Percentiles rank a stretch among this genome's conserved stretches.
Evolutionary conservation across 192 early-diverging fungal genomes (phyloP).

Genomic region (Linnemannia exigua): DNA sequence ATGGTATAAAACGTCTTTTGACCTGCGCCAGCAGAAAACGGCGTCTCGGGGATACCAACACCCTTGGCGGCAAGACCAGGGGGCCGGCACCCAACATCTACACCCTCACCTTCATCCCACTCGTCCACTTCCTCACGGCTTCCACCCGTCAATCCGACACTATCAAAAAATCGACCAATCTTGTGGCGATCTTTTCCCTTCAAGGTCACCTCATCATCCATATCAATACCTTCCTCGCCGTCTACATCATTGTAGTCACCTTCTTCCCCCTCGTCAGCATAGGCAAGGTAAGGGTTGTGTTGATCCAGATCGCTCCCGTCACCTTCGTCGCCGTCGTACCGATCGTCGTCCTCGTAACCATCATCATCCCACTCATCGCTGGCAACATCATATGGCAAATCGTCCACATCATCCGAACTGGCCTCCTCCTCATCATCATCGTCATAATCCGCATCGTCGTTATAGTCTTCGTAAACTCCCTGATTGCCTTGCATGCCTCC

Average conservation of each 20-base stretch:
- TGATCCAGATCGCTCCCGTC: constrained; percentile 28
- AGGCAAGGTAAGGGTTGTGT: constrained; percentile 40
- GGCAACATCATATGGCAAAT: constrained; percentile 45
- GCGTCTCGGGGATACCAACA: not conserved
- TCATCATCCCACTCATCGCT: constrained; percentile 54
- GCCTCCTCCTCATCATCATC: constrained; percentile 14
- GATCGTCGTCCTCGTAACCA: constrained; percentile 22
- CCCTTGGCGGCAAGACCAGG: constrained; percentile 11
- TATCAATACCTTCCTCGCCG: not conserved
- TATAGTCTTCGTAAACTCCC: constrained; percentile 7
- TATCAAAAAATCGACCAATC: constrained; percentile 53
- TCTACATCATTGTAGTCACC: not conserved
- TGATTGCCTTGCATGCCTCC: constrained; percentile 44
- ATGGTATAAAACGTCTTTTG: constrained; percentile 48
- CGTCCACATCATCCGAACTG: constrained; percentile 23
- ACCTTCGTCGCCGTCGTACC: not conserved
- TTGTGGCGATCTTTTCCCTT: constrained; percentile 45
- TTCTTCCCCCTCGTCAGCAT: constrained; percentile 27
- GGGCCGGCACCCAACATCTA: constrained; percentile 44
- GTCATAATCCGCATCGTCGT: not conserved
- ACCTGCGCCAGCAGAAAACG: not conserved
- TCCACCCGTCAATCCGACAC: not conserved
- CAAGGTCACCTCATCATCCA: constrained; percentile 41
- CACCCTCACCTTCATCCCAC: constrained; percentile 46
- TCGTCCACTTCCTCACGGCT: constrained; percentile 24